Evolutionary conservation across 306 rosid species (phyloP), one percentile per base, ranked within the genome.

Genomic region (Dryas alaskensis): DNA sequence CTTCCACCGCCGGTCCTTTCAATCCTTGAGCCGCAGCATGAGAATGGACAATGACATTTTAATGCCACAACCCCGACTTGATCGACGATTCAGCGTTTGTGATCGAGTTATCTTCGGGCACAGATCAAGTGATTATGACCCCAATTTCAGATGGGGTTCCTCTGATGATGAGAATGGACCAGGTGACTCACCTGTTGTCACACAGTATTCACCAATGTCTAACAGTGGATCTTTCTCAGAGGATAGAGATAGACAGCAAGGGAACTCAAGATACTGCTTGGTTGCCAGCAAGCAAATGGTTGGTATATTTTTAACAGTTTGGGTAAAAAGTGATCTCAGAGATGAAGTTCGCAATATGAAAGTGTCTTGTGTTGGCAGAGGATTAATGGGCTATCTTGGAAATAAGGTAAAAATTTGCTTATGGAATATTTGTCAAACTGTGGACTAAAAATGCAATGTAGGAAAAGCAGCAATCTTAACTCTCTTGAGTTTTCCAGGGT

Each of bases 231-330:
- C 81, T 66, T 82, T 83, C 58, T 80, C 90, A 59, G 97, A 92
- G 72, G 93, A 95, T 63, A 82, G 90, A 79, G 96, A 92, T 71
- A 87, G 87, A 76, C 91, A 84, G 75, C 76, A 77, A 27, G 97
- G 91, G 43, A 81, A 85, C 58, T 92, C 99, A 1, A 87, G 87
- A 81, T 95, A 95, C 80, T 92, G 93, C 74, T 83, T 95, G 84
- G 97, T 92, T 77, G 93, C 89, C 43, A 95, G 98, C 79, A 95
- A 95, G 86, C 99, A 95, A 86, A 95, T 95, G 99, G 99, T 95
- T 61, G 99, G 99, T 40, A 90, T 95, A 76, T 92, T 92, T 75
- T 81, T 95, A 12, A 88, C 96, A 4, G 84, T 95, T 54, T 95
- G 99, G 99, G 92, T 95, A 73, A 92, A 86, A 78, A 87, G 89